A percentile compares a stretch with the other conserved stretches of the same genome.
Evolutionary conservation across 768 basidiomycete species (phyloP).

Genomic region (Lactifluus rugatus): DNA sequence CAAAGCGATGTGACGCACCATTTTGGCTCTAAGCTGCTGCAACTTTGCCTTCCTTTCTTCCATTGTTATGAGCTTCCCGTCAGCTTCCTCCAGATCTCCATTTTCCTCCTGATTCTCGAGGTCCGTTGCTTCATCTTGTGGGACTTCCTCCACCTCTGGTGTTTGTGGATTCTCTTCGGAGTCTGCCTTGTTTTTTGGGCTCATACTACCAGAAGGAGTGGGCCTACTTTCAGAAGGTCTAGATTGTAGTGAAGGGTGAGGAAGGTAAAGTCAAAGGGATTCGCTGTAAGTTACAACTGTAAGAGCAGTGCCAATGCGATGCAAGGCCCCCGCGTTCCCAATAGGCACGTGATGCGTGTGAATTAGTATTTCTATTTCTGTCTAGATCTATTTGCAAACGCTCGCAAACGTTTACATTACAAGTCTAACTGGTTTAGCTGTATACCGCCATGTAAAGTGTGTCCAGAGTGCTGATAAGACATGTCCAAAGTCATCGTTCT

Average conservation of each 20-base stretch:
- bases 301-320: background rate
- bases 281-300: no score
- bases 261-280: background rate
- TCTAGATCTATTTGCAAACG: no score
- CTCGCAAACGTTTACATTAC: no score
- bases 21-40: slow-evolving; percentile 15
- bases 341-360: slow-evolving; percentile 7
- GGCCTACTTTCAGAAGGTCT: background rate
- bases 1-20: background rate
- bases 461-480: background rate
- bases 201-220: background rate
- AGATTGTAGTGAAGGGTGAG: background rate
- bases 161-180: background rate
- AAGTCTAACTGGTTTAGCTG: no score
- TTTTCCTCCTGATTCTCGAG: background rate
- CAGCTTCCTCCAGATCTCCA: background rate
- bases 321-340: no score
- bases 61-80: slow-evolving; percentile 11
- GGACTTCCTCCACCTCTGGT: background rate
- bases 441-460: no score
- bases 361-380: background rate
- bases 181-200: background rate
- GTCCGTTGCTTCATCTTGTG: background rate
- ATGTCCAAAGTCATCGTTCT: background rate
- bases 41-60: slow-evolving; percentile 18